phyloP scores from a whole-genome alignment of 2,329 filamentous ascomycete genomes.

The Botrytis hyacinthi region DNA sequence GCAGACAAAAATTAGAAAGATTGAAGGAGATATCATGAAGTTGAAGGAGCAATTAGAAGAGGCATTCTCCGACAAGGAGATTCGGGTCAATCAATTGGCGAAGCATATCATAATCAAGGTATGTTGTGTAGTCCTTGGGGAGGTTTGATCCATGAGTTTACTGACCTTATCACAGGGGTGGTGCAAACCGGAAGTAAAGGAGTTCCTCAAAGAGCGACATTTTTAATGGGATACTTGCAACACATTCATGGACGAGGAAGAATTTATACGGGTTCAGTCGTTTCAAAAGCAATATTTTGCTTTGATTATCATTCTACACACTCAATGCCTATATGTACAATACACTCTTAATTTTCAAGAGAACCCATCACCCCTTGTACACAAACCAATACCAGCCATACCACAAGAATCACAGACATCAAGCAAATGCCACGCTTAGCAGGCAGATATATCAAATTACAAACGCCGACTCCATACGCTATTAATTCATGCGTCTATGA shows the following conservation, averaged over 20 bases:
- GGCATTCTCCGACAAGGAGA: conserved; percentile 52
- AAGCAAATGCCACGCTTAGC: conserved; percentile 29
- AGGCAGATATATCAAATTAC: conserved; percentile 26
- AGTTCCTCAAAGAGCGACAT: conserved; percentile 46
- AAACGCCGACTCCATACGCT: conserved; percentile 38
- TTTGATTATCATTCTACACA: conserved; percentile 25
- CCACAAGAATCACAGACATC: conserved; percentile 25
- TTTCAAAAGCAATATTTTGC: conserved; percentile 26
- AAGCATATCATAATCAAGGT: conserved; percentile 75
- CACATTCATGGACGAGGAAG: not conserved
- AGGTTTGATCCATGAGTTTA: not conserved
- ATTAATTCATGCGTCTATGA: conserved; percentile 37
- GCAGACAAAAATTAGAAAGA: conserved; percentile 73
- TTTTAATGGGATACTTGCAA: conserved; percentile 31
- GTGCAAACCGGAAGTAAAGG: conserved; percentile 48
- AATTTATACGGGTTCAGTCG: conserved; percentile 6
- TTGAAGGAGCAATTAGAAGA: conserved; percentile 63
- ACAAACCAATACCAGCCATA: conserved; percentile 25
- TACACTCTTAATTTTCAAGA: conserved; percentile 25
- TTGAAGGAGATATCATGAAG: conserved; percentile 67
- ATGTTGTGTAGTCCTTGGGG: conserved; percentile 23
- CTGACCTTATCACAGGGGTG: conserved; percentile 43
- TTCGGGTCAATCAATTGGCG: conserved; percentile 55
- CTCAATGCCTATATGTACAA: conserved; percentile 34
- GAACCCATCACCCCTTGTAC: conserved; percentile 31